Evolutionary conservation across 305 asterid species (phyloP), one percentile per base, ranked within the genome.

Genomic region (Plantago rigida): DNA sequence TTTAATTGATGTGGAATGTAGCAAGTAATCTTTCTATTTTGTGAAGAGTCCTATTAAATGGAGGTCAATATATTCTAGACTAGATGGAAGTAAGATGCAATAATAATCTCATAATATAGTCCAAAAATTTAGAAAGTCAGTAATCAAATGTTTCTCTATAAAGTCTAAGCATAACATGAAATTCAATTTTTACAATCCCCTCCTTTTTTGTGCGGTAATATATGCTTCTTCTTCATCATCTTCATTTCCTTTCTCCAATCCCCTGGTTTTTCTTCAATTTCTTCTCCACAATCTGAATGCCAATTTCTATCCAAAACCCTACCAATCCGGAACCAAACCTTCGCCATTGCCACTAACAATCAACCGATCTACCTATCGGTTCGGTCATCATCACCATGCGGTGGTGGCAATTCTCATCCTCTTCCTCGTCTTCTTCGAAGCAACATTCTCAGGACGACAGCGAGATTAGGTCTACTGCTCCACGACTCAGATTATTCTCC

Each of bases 251-350:
- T 22, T 22, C 26, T 22, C 26, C 26, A 22, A 22, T 31, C 39
- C 39, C 39, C 39, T 31, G 39, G 2, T 31, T 31, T 22, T 31
- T 4, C 39, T 0, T 5, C 39, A 29, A 2, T 29, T 29, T 29
- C 0, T 41, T 29, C 36, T 31, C 41, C 73, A 28, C 52, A 53
- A 56, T 55, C 51, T 8, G 17, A 6, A 42, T 56, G 12, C 67
- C 68, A 13, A 17, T 68, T 26, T 46, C 60, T 17, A 14, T 47
- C 9, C 59, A 52, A 46, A 47, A 6, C 8, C 60, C 64, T 62
- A 13, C 54, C 36, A 42, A 26, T 22, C 47, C 59, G 11, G 22
- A 11, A 31, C 39, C 39, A 31, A 31, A 31, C 39, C 2, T 31
- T 31, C 7, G 6, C 24, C 70, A 17, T 57, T 31, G 4, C 57